Evolutionary conservation across 345 rosid species (phyloP), one percentile per base, ranked within the genome.

Genomic region (Brassica juncea): DNA sequence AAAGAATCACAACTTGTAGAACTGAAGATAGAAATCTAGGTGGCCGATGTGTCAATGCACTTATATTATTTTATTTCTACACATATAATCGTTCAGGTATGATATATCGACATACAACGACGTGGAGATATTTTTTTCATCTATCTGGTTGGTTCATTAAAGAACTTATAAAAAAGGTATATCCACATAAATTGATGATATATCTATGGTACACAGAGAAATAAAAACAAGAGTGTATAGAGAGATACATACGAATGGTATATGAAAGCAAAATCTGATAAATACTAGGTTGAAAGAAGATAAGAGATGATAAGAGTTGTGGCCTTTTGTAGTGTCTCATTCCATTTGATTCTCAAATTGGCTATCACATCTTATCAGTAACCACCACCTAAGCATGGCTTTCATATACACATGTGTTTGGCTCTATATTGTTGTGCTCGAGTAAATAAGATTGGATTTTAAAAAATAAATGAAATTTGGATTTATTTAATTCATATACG

Each of bases 271-370:
- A 47, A 2, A 30, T 77, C 74, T 77, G 71, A 77, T 64, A 71
- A 71, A 77, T 72, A 79, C 73, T 72, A 66, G 73, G 76, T 57
- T 28, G 73, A 42, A 4, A 79, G n/a, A 19, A 78, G 77, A 58
- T 78, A 66, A 66, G 66, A 65, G 62, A 37, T 72, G 25, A 52
- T 47, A 65, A 65, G 55, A 61, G 70, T 10, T 62, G 72, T 64
- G 60, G 68, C 61, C 49, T 65, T 71, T 30, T 80, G 71, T 65
- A 42, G 28, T 39, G 37, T 72, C 69, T 72, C 57, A 57, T 67
- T 72, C 77, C 9, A 0, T 39, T 28, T 42, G 49, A 30, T 66
- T 72, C 5, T 31, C 72, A 52, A 10, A 8, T 71, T 66, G 82
- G 77, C 68, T 42, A 21, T 66, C 2, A 0, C 72, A 23, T 65